Conservation (phyloP, 495 filamentous ascomycete genomes). For the Xylaria flabelliformis region DNA sequence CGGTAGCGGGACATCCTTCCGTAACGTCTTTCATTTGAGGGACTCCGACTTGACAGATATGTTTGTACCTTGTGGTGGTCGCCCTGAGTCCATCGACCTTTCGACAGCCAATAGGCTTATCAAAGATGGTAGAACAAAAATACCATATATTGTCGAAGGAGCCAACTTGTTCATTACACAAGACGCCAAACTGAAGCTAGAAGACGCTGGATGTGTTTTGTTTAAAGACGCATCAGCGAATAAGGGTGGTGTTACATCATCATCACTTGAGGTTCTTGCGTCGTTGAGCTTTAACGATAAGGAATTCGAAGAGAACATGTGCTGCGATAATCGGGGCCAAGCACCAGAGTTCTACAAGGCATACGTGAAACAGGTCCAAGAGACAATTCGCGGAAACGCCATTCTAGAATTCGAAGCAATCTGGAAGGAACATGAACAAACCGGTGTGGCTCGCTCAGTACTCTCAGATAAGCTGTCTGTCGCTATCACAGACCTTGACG, state of each 20-base stretch:
- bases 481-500: slow-evolving; percentile 93
- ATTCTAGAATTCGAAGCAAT: slow-evolving; percentile 95
- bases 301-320: slow-evolving; percentile 92
- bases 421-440: slow-evolving; percentile 90
- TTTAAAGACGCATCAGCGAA: slow-evolving; percentile 99
- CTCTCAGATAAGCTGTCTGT: slow-evolving; percentile 86
- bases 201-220: slow-evolving; percentile 89
- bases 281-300: slow-evolving; percentile 91
- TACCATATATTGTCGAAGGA: slow-evolving; percentile 96
- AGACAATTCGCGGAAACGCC: slow-evolving; percentile 87
- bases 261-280: slow-evolving; percentile 93
- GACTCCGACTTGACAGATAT: slow-evolving; percentile 75
- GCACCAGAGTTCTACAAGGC: slow-evolving; percentile 88
- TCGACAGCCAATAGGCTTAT: slow-evolving; percentile 85
- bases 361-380: slow-evolving; percentile 92
- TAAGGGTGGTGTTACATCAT: slow-evolving; percentile 99
- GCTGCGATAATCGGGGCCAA: slow-evolving; percentile 75
- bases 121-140: slow-evolving; percentile 76
- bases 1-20: slow-evolving; percentile 92
- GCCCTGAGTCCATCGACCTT: slow-evolving; percentile 95
- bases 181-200: slow-evolving; percentile 93
- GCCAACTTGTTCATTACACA: slow-evolving; percentile 99
- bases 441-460: slow-evolving; percentile 76
- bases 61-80: slow-evolving; percentile 96
- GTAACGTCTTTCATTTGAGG: slow-evolving; percentile 94